Percentiles rank a stretch among this genome's conserved stretches.
phyloP scores from a whole-genome alignment of 192 early-diverging fungal species.

The Chytriomyces sp. region DNA sequence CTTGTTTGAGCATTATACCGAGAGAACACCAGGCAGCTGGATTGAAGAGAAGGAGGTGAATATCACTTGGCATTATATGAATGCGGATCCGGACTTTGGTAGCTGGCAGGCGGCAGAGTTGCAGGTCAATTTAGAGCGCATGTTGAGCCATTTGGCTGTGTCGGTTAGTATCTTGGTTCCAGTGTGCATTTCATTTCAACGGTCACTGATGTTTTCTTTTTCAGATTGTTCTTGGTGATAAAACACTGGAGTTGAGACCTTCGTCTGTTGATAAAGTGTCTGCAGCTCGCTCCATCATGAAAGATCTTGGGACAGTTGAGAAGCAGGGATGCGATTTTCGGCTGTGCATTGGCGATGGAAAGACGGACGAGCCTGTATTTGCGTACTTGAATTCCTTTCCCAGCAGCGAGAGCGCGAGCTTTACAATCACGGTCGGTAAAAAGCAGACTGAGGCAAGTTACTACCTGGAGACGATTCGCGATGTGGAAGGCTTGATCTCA shows the following conservation, averaged over 20 bases:
- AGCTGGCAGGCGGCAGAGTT: conserved; percentile 98
- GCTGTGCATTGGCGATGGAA: conserved; percentile 83
- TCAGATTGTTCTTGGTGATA: conserved; percentile 92
- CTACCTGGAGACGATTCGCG: conserved; percentile 72
- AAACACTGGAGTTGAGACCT: conserved; percentile 97
- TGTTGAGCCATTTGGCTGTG: conserved; percentile 90
- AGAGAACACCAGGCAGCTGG: conserved; percentile 94
- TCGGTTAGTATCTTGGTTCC: conserved; percentile 56
- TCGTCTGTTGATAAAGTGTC: conserved; percentile 91
- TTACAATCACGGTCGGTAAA: conserved; percentile 94
- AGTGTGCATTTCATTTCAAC: background rate
- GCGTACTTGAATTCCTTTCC: conserved; percentile 48
- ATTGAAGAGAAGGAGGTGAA: conserved; percentile 99
- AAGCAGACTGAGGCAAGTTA: conserved; percentile 94
- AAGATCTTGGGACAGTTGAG: conserved; percentile 63
- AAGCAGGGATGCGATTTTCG: conserved; percentile 26
- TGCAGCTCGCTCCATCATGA: conserved; percentile 84
- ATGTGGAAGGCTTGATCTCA: conserved; percentile 39
- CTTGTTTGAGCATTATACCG: conserved; percentile 95
- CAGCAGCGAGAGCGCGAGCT: conserved; percentile 41
- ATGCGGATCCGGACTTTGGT: conserved; percentile 87
- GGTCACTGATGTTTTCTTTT: conserved; percentile 16
- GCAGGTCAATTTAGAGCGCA: conserved; percentile 94
- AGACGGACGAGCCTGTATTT: conserved; percentile 95
- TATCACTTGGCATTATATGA: conserved; percentile 97